Evolutionary conservation across 2,329 filamentous ascomycete genomes (phyloP), one percentile per base, ranked within the genome.

Genomic region (Teratosphaeria zuluensis): DNA sequence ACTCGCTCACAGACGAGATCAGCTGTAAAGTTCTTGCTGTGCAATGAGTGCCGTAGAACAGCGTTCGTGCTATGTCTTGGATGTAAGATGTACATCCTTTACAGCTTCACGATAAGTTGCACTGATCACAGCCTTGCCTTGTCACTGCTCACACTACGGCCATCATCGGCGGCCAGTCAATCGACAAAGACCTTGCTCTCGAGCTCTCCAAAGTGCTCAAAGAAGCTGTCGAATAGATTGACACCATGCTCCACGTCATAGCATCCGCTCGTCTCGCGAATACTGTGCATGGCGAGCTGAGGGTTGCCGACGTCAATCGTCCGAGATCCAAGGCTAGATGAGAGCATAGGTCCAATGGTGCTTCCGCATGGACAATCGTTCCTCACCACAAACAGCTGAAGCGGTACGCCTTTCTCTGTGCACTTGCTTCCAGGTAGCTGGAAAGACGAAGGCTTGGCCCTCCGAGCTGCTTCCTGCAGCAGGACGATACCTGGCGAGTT

Each of bases 291-390:
- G 71, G 88, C 91, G 63, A 96, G 79, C 78, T 97, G 92, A 31
- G 92, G 87, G 75, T 96, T 97, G 9, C 92, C 92, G 58, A 97
- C 76, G 75, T 99, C 94, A 52, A 99, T 80, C 1, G 94, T 97
- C 62, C 94, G 81, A 57, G 90, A 85, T 58, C 94, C 94, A 67
- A 97, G 78, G 60, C 87, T 87, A 28, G 92, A 91, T 57, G 88
- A 89, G 53, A 97, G 80, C 86, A 96, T 96, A n/a, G 94, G 94
- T 0, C 94, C 94, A 69, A 99, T 99, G 38, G 94, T 99, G 77
- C 89, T 92, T 58, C 94, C 94, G 73, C 94, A 99, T 56, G 88
- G 85, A 3, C 88, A 94, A 73, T 99, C 94, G 74, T 99, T 99
- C 70, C 92, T 84, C 53, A 97, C 92, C 48, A 99, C 94, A 69